Conservation (phyloP, 108 stramenopile species). For the Parietichytrium sp. region DNA sequence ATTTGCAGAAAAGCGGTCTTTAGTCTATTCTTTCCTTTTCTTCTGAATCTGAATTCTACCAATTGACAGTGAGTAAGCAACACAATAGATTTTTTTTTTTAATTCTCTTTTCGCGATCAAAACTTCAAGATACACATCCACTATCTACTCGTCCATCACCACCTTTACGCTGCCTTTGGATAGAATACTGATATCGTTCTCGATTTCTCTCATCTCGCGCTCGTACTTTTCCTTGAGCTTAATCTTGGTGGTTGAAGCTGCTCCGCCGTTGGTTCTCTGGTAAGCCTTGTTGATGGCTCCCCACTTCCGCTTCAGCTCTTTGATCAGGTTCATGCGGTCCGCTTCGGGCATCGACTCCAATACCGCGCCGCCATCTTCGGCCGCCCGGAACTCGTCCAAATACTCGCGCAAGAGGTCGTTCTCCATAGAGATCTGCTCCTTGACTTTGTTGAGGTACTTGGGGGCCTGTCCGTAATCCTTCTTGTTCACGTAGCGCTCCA, state of each 20-base stretch:
- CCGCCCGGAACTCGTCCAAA: background rate
- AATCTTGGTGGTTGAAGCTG: constrained; percentile 10
- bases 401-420: constrained; percentile 9
- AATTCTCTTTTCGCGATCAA: no score
- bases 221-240: constrained; percentile 23
- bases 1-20: no score
- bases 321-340: constrained; percentile 2
- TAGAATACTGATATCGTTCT: background rate
- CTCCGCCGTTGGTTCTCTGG: constrained; percentile 1
- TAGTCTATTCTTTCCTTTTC: no score
- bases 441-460: background rate
- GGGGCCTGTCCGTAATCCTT: constrained; percentile 6
- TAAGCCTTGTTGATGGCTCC: background rate
- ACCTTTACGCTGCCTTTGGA: background rate
- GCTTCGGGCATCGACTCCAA: constrained; percentile 24
- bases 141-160: constrained; percentile 5
- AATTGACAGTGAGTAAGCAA: no score
- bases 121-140: no score
- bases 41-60: no score
- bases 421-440: constrained; percentile 25
- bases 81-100: no score
- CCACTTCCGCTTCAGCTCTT: constrained; percentile 36
- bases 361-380: background rate
- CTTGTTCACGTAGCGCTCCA: constrained; percentile 29
- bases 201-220: constrained; percentile 16